phyloP scores from a whole-genome alignment of 2,329 filamentous ascomycete genomes.

The Sclerotinia subarctica region DNA sequence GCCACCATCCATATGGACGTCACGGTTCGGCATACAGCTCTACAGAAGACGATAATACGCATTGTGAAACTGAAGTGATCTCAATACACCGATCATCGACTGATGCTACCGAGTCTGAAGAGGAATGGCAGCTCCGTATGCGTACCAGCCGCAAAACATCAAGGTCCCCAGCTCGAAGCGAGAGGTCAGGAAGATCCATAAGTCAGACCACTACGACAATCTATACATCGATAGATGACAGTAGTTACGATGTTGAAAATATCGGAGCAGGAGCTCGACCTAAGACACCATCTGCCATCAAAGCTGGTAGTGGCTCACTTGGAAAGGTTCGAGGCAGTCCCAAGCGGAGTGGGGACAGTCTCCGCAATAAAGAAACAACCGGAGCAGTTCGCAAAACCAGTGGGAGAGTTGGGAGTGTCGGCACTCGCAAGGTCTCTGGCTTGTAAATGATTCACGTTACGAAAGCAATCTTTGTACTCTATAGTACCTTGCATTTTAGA shows the following conservation, averaged over 20 bases:
- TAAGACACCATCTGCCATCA: constrained; percentile 54
- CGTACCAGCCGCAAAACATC: constrained; percentile 63
- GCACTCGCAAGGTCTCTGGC: constrained; percentile 39
- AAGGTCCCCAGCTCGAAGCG: constrained; percentile 57
- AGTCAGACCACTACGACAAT: constrained; percentile 73
- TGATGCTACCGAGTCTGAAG: constrained; percentile 76
- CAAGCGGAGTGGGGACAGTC: constrained; percentile 50
- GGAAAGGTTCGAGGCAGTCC: constrained; percentile 62
- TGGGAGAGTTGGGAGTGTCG: constrained; percentile 60
- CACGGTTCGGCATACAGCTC: constrained; percentile 46
- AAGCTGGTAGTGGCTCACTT: constrained; percentile 50
- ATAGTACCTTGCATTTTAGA: constrained; percentile 27
- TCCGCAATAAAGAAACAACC: constrained; percentile 51
- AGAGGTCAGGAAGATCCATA: constrained; percentile 58
- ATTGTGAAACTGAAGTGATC: constrained; percentile 56
- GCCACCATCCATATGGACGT: constrained; percentile 70
- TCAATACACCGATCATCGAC: constrained; percentile 60
- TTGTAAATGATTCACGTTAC: constrained; percentile 29
- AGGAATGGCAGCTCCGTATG: constrained; percentile 66
- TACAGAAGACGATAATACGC: constrained; percentile 50
- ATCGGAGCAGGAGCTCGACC: constrained; percentile 49
- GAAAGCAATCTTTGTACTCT: constrained; percentile 32
- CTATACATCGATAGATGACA: constrained; percentile 61
- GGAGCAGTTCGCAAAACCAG: constrained; percentile 61
- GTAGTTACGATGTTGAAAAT: constrained; percentile 70